Base-by-base conservation (phyloP, 2,329 filamentous ascomycete genomes). In the Waltergamsia citrina region DNA sequence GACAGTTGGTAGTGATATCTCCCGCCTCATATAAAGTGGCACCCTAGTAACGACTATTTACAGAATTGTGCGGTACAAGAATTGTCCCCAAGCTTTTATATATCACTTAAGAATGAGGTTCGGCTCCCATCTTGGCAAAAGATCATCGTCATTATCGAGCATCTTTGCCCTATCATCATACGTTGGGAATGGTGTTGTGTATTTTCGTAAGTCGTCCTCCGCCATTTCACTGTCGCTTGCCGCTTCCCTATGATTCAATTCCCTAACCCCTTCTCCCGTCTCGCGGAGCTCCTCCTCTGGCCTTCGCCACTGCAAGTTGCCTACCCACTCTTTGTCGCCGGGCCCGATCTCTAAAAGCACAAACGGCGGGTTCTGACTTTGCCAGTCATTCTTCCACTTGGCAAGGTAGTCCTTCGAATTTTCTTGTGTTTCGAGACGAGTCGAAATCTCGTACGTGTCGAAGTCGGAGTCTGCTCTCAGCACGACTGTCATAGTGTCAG, bases 211-310 rank as follows among this genome's bases (percentile, higher is more conserved):
- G n/a, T n/a, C n/a, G n/a, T n/a, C n/a, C 23, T 25, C 23, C n/a
- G 9, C 23, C 23, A 14, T 18, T 12, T 32, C 11, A n/a, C 12
- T 22, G n/a, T 28, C n/a, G 11, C 16, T 19, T 28, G 14, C 17
- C 31, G 29, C 33, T 10, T 35, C 33, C 28, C 22, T 23, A 22
- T 35, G 15, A 11, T n/a, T n/a, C n/a, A 34, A 17, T 18, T 38
- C 32, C 21, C 32, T 29, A 4, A 26, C 26, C n/a, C 30, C 21
- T 12, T 19, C 18, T n/a, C 32, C 36, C 12, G 25, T 30, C 27
- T 38, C 32, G 5, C 32, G 24, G 19, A 34, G 18, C 19, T 31
- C 26, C 26, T 38, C 27, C n/a, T 9, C 20, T 8, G 24, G 7
- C 21, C 20, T 34, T 27, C 32, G 23, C 16, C 7, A 5, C 21